Base-by-base conservation (phyloP, 306 rosid genomes). In the Cyclanthera cordifolia region DNA sequence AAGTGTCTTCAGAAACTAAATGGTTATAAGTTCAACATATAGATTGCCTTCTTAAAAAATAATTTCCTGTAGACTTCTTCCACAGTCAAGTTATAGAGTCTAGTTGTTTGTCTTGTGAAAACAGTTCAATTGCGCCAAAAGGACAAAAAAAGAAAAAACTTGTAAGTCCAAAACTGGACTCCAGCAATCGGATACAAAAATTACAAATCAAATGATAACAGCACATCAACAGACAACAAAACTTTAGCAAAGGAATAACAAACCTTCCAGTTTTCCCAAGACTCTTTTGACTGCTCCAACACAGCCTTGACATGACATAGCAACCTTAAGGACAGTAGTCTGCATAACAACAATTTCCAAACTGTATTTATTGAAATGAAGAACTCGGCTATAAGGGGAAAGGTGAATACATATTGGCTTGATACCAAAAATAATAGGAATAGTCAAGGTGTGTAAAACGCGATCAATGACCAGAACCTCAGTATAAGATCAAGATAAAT, bases 271-370 rank as follows among this genome's bases (percentile, higher is more conserved):
- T 34, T 34, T 34, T 0, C 41, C 41, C 8, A 34, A 6, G 41
- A 34, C 41, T 9, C 41, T 34, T 6, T 34, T 34, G 41, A 34
- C 41, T 1, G 96, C 99, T 45, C 96, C 99, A 68, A 77, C 85
- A 66, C 96, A 93, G 17, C 96, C 95, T 79, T 85, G 78, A 56
- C 99, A 93, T 19, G 99, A 86, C 99, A 93, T 93, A 8, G 78
- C 89, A 75, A 93, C 99, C 81, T 90, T 90, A 78, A 93, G 96
- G 55, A 86, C 90, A 21, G 85, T 86, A 32, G 91, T 93, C 99
- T 90, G 88, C 84, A 72, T 1, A 75, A 3, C 68, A 53, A 23
- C 39, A 72, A 32, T 16, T 23, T 20, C 57, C 28, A 25, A 69
- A 34, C 59, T 21, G 27, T 8, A 53, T 27, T 28, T 28, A 34